phyloP scores from a whole-genome alignment of 2,329 filamentous ascomycete genomes.

The Aspergillus caelatus region DNA sequence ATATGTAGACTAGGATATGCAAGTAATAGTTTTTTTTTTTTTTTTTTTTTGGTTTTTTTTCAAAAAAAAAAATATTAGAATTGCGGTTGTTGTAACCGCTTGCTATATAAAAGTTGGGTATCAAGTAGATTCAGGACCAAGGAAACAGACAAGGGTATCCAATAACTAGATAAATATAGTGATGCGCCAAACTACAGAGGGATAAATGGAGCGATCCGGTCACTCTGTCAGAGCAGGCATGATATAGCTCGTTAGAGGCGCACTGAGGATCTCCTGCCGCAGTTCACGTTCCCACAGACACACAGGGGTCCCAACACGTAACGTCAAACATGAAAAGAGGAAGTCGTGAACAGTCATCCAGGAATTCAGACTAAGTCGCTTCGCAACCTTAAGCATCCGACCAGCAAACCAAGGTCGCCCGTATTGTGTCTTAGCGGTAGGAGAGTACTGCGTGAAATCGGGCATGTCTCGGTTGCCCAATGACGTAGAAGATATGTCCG shows the following conservation, averaged over 20 bases:
- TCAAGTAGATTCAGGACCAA: background rate
- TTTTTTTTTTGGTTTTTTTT: too few species aligned
- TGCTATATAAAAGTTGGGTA: conserved; percentile 1
- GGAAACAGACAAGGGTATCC: background rate
- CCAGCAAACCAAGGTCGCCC: conserved; percentile 44
- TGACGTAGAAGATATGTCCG: background rate
- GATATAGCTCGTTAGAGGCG: conserved; percentile 40
- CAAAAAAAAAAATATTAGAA: background rate
- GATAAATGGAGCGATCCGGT: background rate
- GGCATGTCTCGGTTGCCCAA: conserved; percentile 7
- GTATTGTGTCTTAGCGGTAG: conserved; percentile 26
- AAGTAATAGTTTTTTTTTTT: background rate
- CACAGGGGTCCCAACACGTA: conserved; percentile 29
- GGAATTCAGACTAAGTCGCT: conserved; percentile 34
- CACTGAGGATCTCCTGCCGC: conserved; percentile 40
- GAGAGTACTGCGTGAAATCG: conserved; percentile 34
- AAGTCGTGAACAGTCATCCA: conserved; percentile 42
- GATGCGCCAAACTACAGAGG: background rate
- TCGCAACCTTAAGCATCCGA: conserved; percentile 45
- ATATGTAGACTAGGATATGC: background rate
- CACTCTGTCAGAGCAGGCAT: conserved; percentile 26
- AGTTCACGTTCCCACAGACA: conserved; percentile 36
- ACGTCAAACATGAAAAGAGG: conserved; percentile 39
- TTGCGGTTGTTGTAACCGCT: background rate
- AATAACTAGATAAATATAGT: background rate